Conservation (phyloP, 371 early-diverging fungal species). For the Mucor irregularis region DNA sequence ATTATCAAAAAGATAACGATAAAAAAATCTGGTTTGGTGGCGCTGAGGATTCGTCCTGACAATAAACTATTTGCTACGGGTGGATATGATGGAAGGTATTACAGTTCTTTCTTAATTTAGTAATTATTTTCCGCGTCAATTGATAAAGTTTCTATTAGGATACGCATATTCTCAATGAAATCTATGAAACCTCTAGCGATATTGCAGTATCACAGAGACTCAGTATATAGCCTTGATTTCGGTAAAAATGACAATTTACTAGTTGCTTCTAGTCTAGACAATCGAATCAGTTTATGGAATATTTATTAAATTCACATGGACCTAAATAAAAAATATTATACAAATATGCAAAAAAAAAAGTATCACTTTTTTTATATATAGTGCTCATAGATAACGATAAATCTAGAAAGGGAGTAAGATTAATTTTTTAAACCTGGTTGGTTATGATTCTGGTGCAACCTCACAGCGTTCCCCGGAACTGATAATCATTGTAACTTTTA, state of each 20-base stretch:
- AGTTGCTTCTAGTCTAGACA: conserved; percentile 43
- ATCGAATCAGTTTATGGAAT: conserved; percentile 53
- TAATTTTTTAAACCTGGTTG: background rate
- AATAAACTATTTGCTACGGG: conserved; percentile 54
- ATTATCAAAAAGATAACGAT: conserved; percentile 28
- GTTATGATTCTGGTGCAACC: background rate
- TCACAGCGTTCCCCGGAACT: background rate
- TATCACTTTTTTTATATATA: background rate
- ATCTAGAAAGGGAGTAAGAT: background rate
- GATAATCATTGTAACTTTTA: background rate
- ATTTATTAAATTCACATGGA: conserved; percentile 34
- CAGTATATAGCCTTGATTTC: conserved; percentile 43
- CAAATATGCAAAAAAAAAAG: conserved; percentile 2
- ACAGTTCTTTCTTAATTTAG: background rate
- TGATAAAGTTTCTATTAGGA: conserved; percentile 23
- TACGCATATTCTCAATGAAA: conserved; percentile 50
- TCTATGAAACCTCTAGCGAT: conserved; percentile 51
- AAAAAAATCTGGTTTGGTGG: conserved; percentile 45
- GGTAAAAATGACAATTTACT: conserved; percentile 33
- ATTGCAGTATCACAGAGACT: conserved; percentile 47
- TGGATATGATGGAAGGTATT: conserved; percentile 58
- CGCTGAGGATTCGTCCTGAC: conserved; percentile 45
- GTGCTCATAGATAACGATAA: background rate
- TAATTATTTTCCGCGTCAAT: background rate
- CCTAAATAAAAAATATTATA: background rate